Evolutionary conservation across 164 flowering plant genomes (phyloP).

Genomic region (Macadamia integrifolia): DNA sequence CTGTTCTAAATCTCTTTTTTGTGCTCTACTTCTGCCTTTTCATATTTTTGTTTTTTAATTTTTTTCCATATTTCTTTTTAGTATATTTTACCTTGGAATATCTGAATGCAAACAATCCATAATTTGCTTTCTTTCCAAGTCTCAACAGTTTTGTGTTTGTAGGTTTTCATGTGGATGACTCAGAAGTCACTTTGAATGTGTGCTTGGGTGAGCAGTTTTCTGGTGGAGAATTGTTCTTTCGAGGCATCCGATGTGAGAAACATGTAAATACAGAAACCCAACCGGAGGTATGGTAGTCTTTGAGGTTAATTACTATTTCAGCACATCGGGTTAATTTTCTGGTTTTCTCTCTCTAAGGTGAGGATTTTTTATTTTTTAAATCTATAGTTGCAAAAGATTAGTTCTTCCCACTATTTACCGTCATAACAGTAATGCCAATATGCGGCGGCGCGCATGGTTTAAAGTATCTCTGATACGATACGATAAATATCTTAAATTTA

Average conservation of each 20-base stretch:
- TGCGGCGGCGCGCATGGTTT: too few relatives aligned
- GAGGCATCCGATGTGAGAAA: slow-evolving; percentile 85
- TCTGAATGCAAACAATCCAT: neutral
- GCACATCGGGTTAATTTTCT: neutral
- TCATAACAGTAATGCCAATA: too few relatives aligned
- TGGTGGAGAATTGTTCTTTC: slow-evolving; percentile 90
- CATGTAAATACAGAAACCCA: slow-evolving; percentile 83
- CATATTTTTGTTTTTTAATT: too few relatives aligned
- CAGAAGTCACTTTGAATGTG: slow-evolving; percentile 94
- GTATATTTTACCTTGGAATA: too few relatives aligned
- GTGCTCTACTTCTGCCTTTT: too few relatives aligned
- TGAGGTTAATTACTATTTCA: neutral
- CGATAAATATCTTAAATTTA: too few relatives aligned
- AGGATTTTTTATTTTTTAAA: neutral
- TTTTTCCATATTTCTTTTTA: too few relatives aligned
- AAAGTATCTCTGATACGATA: too few relatives aligned
- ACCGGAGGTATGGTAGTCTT: slow-evolving; percentile 49
- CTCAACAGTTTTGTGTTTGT: slow-evolving; percentile 16
- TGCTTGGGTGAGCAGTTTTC: slow-evolving; percentile 85
- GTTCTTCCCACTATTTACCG: neutral
- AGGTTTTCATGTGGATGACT: slow-evolving; percentile 99
- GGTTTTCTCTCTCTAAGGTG: neutral
- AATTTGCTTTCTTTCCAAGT: neutral
- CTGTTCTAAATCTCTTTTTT: too few relatives aligned
- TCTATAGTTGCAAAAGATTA: too few relatives aligned